phyloP scores from a whole-genome alignment of 78 protist species.

The Parvularia atlantis region DNA sequence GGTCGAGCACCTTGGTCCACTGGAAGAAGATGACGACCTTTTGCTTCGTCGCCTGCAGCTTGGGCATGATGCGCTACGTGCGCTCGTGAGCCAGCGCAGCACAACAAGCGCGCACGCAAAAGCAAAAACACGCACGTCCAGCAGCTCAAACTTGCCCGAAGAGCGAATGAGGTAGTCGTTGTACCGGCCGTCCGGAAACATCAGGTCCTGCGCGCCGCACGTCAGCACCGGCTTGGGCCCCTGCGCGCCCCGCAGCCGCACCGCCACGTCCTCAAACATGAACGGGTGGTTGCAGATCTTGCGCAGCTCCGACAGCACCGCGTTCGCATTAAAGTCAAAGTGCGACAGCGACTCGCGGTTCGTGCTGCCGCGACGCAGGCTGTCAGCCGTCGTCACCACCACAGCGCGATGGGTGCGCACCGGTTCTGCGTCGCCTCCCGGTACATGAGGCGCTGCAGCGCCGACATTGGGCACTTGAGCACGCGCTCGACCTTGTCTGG shows the following conservation, averaged over 20 bases:
- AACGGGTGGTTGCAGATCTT: slow-evolving; percentile 94
- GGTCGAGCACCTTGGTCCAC: slow-evolving; percentile 43
- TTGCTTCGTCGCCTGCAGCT: slow-evolving; percentile 50
- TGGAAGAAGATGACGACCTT: slow-evolving; percentile 74
- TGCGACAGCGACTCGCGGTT: slow-evolving; percentile 11
- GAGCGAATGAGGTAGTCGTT: slow-evolving; percentile 31
- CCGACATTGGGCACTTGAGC: slow-evolving; percentile 51
- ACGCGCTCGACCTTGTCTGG: slow-evolving; percentile 77
- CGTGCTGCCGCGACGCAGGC: neutral
- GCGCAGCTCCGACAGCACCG: slow-evolving; percentile 88
- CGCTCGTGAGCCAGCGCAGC: too few species aligned
- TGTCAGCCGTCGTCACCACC: neutral
- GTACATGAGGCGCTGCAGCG: slow-evolving; percentile 59
- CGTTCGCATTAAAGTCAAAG: too few species aligned
- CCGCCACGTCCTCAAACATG: slow-evolving; percentile 51
- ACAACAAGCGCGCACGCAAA: too few species aligned
- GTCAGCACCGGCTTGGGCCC: neutral
- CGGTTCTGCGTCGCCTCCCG: slow-evolving; percentile 18
- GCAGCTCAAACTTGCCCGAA: slow-evolving; percentile 70
- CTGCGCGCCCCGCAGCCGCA: neutral
- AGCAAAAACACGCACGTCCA: slow-evolving; percentile 27
- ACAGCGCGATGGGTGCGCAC: neutral
- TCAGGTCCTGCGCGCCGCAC: neutral
- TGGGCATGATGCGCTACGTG: slow-evolving; percentile 43
- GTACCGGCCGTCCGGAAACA: neutral